These are phyloP conservation scores for Akanthomyces lecanii DNA, from an alignment of 2,329 filamentous ascomycete genomes.

Conservation along the genomic window DNA sequence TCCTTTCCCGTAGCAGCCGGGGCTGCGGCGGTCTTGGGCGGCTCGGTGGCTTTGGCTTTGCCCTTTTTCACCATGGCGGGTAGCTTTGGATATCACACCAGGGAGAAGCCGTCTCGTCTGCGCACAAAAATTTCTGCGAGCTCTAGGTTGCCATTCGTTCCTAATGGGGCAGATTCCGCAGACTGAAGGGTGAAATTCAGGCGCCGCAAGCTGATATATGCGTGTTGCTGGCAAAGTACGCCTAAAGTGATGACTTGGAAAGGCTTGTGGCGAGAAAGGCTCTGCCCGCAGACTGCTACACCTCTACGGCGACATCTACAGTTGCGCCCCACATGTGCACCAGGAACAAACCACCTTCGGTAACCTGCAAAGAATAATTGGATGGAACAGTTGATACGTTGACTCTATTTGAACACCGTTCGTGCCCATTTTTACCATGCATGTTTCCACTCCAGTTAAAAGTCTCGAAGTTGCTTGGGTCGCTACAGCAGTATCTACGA, in stretches of 20 bases:
- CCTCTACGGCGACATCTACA: neutral
- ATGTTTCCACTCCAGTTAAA: neutral
- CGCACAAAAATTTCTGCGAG: slow-evolving; percentile 3
- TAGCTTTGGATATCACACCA: neutral
- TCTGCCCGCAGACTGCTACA: neutral
- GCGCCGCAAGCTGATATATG: neutral
- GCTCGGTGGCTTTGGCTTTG: slow-evolving; percentile 45
- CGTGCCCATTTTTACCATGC: too few species aligned
- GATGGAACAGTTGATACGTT: too few species aligned
- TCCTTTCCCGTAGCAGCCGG: slow-evolving; percentile 37
- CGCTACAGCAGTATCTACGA: neutral
- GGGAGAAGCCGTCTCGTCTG: neutral
- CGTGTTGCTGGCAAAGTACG: neutral
- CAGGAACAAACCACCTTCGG: neutral
- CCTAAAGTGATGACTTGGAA: neutral
- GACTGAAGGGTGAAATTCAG: neutral
- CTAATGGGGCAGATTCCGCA: neutral
- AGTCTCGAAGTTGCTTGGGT: neutral
- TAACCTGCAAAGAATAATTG: neutral
- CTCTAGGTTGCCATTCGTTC: slow-evolving; percentile 9
- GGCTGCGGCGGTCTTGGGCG: slow-evolving; percentile 29
- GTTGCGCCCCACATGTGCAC: slow-evolving; percentile 4
- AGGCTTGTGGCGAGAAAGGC: neutral
- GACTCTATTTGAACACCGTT: too few species aligned
- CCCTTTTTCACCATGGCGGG: slow-evolving; percentile 48